A percentile compares a stretch with the other conserved stretches of the same genome.
Evolutionary conservation across 257 asterid species (phyloP).

Genomic region (Ocimum tenuiflorum): DNA sequence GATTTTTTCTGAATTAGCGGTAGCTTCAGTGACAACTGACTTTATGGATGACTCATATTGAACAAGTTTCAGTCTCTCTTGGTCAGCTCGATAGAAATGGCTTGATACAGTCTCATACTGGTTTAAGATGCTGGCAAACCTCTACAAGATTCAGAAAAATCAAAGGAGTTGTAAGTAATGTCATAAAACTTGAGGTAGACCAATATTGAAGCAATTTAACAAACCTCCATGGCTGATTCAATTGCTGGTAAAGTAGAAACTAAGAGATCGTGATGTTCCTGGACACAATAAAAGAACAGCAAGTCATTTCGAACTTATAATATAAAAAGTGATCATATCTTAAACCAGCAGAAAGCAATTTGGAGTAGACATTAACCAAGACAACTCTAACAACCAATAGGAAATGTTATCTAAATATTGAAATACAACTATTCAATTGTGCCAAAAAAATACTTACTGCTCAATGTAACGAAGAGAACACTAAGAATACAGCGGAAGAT

Average conservation of each 20-base stretch:
- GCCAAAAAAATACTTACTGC: constrained; percentile 1
- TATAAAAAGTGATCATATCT: background rate
- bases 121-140: constrained; percentile 53
- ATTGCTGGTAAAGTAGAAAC: constrained; percentile 73
- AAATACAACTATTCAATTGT: background rate
- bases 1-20: constrained; percentile 57
- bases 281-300: constrained; percentile 25
- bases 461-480: constrained; percentile 1
- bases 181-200: constrained; percentile 17
- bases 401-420: constrained; percentile 4
- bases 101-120: constrained; percentile 76
- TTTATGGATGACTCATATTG: constrained; percentile 73
- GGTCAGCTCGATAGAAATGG: constrained; percentile 69
- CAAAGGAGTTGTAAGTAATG: constrained; percentile 15
- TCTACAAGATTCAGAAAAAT: constrained; percentile 44
- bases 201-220: constrained; percentile 26
- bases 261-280: constrained; percentile 96
- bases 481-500: background rate
- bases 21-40: constrained; percentile 70
- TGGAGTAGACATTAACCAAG: constrained; percentile 6
- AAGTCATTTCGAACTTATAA: constrained; percentile 20
- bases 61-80: constrained; percentile 67
- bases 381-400: constrained; percentile 9
- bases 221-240: constrained; percentile 86
- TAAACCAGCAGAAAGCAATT: constrained; percentile 9